phyloP scores from a whole-genome alignment of 345 rosid genomes.

The Euphorbia pulcherrima region DNA sequence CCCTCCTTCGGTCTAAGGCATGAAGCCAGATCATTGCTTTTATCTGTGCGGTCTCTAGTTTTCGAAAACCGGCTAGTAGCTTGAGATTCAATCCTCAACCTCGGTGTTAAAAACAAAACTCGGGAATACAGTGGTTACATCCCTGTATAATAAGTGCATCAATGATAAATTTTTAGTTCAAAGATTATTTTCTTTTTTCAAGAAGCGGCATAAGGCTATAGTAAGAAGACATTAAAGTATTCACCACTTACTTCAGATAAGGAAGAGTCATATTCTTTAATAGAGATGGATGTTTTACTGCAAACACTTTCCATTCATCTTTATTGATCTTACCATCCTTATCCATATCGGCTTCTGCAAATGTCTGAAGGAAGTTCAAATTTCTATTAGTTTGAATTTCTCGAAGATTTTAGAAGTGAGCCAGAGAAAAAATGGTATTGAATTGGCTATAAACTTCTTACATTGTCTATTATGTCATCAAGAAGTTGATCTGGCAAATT shows the following conservation, averaged over 20 bases:
- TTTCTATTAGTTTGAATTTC: not conserved
- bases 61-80: not conserved
- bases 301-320: slow-evolving; percentile 66
- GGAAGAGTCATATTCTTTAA: slow-evolving; percentile 84
- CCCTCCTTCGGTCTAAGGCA: too few relatives aligned
- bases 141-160: slow-evolving; percentile 38
- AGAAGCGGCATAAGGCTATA: not conserved
- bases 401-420: not conserved
- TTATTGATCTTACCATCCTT: slow-evolving; percentile 62
- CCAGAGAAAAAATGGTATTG: slow-evolving; percentile 1
- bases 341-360: slow-evolving; percentile 65
- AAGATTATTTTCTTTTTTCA: not conserved
- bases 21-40: too few relatives aligned
- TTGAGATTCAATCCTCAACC: slow-evolving; percentile 40
- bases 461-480: slow-evolving; percentile 67
- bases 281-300: slow-evolving; percentile 46
- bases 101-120: slow-evolving; percentile 58
- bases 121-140: slow-evolving; percentile 59
- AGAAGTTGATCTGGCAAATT: slow-evolving; percentile 52
- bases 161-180: not conserved
- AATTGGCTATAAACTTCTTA: slow-evolving; percentile 17
- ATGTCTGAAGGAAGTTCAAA: slow-evolving; percentile 44
- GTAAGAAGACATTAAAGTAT: not conserved
- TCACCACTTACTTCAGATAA: slow-evolving; percentile 48
- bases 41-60: not conserved